Evolutionary conservation across 148 eudicot genomes (phyloP).

Genomic region (Pouteria glomerata): DNA sequence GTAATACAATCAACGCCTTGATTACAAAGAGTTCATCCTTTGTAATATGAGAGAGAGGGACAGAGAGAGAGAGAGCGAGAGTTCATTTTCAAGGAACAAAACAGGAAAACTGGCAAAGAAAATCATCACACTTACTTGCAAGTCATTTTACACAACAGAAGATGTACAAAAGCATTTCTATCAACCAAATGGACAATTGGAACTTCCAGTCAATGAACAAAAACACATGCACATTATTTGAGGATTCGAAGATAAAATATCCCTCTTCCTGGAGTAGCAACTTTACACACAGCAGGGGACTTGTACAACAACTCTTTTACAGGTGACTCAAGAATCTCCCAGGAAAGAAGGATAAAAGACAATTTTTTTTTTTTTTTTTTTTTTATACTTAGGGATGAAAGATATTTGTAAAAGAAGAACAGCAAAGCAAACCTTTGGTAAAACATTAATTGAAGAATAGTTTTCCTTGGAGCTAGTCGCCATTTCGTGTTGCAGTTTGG

Average conservation of each 20-base stretch:
- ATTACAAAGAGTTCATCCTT: too few species aligned
- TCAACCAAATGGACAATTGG: slow-evolving; percentile 6
- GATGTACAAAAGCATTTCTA: neutral
- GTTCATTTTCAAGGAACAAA: too few species aligned
- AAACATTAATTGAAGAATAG: neutral
- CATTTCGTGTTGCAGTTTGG: neutral
- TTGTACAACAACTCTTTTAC: slow-evolving; percentile 13
- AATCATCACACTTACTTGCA: too few species aligned
- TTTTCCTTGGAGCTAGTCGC: neutral
- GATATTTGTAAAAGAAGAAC: neutral
- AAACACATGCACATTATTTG: slow-evolving; percentile 6
- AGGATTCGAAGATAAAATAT: slow-evolving; percentile 3
- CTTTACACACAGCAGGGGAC: slow-evolving; percentile 11
- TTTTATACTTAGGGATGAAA: too few species aligned
- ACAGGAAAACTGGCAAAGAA: too few species aligned
- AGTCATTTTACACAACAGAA: neutral
- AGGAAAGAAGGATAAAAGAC: too few species aligned
- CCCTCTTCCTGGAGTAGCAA: slow-evolving; percentile 1
- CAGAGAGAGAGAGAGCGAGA: too few species aligned
- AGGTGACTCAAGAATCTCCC: neutral
- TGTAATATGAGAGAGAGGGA: too few species aligned
- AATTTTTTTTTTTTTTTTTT: too few species aligned
- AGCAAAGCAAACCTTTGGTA: neutral
- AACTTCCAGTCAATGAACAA: neutral
- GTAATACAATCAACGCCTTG: too few species aligned